Base-by-base conservation (phyloP, 1,284 basidiomycete genomes). In the Thecaphora thlaspeos region DNA sequence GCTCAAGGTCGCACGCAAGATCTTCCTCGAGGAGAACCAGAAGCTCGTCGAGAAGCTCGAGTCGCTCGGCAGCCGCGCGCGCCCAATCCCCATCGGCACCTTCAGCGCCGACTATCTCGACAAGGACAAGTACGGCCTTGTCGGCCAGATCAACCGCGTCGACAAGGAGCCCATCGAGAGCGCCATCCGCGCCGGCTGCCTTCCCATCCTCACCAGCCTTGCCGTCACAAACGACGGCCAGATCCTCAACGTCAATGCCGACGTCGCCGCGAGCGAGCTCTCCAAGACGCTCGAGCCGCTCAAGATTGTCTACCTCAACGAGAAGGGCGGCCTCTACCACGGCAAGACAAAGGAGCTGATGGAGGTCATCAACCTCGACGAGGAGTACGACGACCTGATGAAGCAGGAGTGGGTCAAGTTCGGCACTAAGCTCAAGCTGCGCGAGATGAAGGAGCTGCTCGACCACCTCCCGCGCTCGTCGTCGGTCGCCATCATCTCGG, bases 321-420 rank as follows among this genome's bases (percentile, higher is more conserved):
- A 98, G 76, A 97, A 98, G 82, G 94, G 94, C 55, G 94, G 95
- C 47, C 82, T 99, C 64, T 96, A 88, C 86, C 95, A 99, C 78
- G 94, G 94, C 92, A 95, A 67, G 55, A 76, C 75, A 34, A 70
- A 70, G 51, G 75, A 76, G 55, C 66, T 76, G 80, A 81, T 98
- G 51, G 89, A 91, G 72, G 86, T 90, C 40, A 97, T 99, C 82
- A 99, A 98, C 81, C 82, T 99, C 51, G 94, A 99, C 78, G 94
- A 98, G 84, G 94, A 99, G 82, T 98, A 96, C 80, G 90, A 95
- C 68, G 84, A 85, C 38, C 85, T 99, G 56, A 91, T 98, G 92
- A 95, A 93, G 79, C 88, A 97, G 81, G 85, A 92, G n/a, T 99
- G 95, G 94, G 94, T 99, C 81, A 96, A 96, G 80, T 97, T 87